Evolutionary conservation across 768 basidiomycete species (phyloP).

Genomic region (Lactifluus hygrophoroides): DNA sequence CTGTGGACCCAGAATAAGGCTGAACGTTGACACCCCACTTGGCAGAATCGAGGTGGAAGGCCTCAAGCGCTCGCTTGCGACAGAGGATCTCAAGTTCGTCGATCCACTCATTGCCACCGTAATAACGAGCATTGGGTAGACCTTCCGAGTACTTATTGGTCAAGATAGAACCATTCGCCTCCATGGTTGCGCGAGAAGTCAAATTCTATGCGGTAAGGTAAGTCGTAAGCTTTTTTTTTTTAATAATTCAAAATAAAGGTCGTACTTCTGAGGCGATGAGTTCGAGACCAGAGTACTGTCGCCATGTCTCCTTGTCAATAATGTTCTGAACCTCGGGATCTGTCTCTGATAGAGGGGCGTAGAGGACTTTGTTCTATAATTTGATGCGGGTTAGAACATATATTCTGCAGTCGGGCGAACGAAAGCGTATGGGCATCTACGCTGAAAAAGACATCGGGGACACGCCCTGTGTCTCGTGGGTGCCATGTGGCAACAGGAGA

Average conservation of each 20-base stretch:
- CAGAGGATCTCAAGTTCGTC: constrained; percentile 93
- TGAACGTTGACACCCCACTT: constrained; percentile 99
- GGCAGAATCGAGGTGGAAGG: constrained; percentile 88
- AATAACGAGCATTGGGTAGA: constrained; percentile 94
- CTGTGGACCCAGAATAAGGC: constrained; percentile 93
- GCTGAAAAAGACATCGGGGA: too few relatives aligned
- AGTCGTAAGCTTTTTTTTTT: background rate
- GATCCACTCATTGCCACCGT: constrained; percentile 96
- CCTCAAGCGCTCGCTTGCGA: constrained; percentile 90
- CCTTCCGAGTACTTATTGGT: constrained; percentile 99
- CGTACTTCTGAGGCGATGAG: constrained; percentile 95
- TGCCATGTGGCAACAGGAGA: background rate
- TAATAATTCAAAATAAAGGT: too few relatives aligned
- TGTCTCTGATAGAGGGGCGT: constrained; percentile 77
- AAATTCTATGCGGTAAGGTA: constrained; percentile 55
- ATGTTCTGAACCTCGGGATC: constrained; percentile 96
- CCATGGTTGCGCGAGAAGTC: constrained; percentile 92
- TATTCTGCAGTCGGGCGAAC: background rate
- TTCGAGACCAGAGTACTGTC: constrained; percentile 95
- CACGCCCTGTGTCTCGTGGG: too few relatives aligned
- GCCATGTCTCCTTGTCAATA: constrained; percentile 98
- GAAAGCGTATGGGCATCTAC: background rate
- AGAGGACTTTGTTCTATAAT: constrained; percentile 81
- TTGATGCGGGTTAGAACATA: background rate
- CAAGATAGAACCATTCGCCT: constrained; percentile 96